Conservation (phyloP, 1,284 basidiomycete genomes). For the Ustilago nuda region DNA sequence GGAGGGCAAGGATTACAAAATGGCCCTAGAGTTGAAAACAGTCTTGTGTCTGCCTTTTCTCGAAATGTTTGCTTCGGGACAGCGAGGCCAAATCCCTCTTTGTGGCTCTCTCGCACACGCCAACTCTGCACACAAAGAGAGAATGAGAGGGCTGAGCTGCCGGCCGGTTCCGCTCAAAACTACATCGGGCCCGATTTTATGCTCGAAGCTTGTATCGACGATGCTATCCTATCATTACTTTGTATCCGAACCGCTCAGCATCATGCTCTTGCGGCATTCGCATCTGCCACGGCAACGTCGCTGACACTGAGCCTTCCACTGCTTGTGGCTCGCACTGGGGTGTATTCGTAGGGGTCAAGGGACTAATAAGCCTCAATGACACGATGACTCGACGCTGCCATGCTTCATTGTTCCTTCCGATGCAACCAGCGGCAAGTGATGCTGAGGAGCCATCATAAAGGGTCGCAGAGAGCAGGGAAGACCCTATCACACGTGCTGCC, state of each 20-base stretch:
- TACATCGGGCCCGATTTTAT: not conserved
- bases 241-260: not conserved
- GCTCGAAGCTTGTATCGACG: not conserved
- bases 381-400: no score
- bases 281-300: no score
- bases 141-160: not conserved
- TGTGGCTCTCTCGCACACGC: not conserved
- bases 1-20: not conserved
- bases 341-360: no score
- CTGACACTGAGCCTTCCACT: no score
- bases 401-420: no score
- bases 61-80: not conserved
- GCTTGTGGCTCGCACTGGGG: no score
- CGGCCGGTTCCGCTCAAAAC: not conserved
- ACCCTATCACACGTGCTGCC: not conserved
- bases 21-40: not conserved
- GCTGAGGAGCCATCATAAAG: no score
- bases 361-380: no score
- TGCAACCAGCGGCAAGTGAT: no score
- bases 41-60: not conserved
- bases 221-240: not conserved
- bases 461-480: not conserved
- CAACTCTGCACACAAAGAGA: not conserved
- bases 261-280: not conserved
- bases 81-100: conserved; percentile 12